Base-by-base conservation (phyloP, 2,329 filamentous ascomycete genomes). In the Chalara sp. region DNA sequence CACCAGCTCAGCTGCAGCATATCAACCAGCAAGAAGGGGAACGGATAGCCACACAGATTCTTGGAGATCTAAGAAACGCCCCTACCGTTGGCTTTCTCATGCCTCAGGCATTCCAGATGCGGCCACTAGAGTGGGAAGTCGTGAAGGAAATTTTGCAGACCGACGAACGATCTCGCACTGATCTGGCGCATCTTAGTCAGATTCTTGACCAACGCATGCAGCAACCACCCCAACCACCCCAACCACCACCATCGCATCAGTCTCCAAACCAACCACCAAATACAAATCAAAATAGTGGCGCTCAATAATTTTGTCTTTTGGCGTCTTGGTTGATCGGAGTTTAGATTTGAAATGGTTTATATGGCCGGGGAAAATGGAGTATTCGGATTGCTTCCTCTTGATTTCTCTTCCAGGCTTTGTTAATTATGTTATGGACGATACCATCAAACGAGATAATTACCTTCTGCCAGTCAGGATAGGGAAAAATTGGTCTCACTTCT, bases 91-190 rank as follows among this genome's bases (percentile, higher is more conserved):
- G 80, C 29, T 86, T 89, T 59, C 70, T 91, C 5, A 72, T 89
- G 43, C 79, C 82, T 5, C 83, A 87, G 56, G 84, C 84, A 1
- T 80, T 77, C 21, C 77, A 79, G 46, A 88, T 87, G 74, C 76
- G 83, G 44, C 74, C 79, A n/a, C 71, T 78, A 12, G 87, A 95
- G 63, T 85, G 93, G 78, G 75, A 79, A 50, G 80, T 93, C 31
- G 79, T 96, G 55, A 76, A 79, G 47, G 75, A 78, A 28, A 65
- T 67, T 46, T 57, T 66, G 30, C 58, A 61, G 46, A 56, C 58
- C 32, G 63, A 66, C 35, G 53, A 56, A n/a, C 61, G 58, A 33
- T 59, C 63, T 5, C 53, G 60, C 39, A 47, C 52, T 28, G 63
- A 66, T 46, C 66, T 84, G 13, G 70, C 74, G 47, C 72, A 80